Percentiles rank a stretch among this genome's conserved stretches.
Conservation (phyloP, 2,329 filamentous ascomycete genomes). For the Juglanconis sp. region DNA sequence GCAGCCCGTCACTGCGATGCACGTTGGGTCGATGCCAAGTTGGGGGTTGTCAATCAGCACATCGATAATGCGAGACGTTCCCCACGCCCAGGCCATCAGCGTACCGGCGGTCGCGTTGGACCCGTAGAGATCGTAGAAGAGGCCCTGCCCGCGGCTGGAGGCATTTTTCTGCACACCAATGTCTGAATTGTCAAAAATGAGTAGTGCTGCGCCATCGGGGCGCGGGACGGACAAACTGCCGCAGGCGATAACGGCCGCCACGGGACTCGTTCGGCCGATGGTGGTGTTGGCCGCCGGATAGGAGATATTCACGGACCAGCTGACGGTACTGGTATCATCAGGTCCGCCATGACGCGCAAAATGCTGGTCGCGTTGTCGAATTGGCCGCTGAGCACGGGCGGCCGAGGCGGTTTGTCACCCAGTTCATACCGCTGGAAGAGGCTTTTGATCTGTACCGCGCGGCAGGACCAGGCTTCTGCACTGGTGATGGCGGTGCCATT, state of each 20-base stretch:
- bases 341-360: slow-evolving; percentile 32
- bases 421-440: slow-evolving; percentile 37
- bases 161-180: slow-evolving; percentile 50
- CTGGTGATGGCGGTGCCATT: slow-evolving; percentile 35
- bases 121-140: slow-evolving; percentile 50
- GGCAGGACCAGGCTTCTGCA: slow-evolving; percentile 38
- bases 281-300: slow-evolving; percentile 35
- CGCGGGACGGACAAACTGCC: slow-evolving; percentile 42
- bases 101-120: slow-evolving; percentile 41
- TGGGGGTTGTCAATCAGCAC: slow-evolving; percentile 38
- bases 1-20: slow-evolving; percentile 46
- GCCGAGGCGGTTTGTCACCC: slow-evolving; percentile 32
- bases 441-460: slow-evolving; percentile 35
- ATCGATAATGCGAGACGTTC: slow-evolving; percentile 46
- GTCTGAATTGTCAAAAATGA: slow-evolving; percentile 48
- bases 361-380: slow-evolving; percentile 26
- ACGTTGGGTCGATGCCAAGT: slow-evolving; percentile 32
- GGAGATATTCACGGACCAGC: slow-evolving; percentile 29
- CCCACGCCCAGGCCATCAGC: slow-evolving; percentile 50
- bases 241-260: slow-evolving; percentile 44
- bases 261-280: not conserved
- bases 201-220: slow-evolving; percentile 43
- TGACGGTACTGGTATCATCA: slow-evolving; percentile 27
- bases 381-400: slow-evolving; percentile 31
- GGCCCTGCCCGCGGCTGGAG: slow-evolving; percentile 42